Evolutionary conservation across 2,329 filamentous ascomycete species (phyloP), one percentile per base, ranked within the genome.

Genomic region (Fusarium sp.): DNA sequence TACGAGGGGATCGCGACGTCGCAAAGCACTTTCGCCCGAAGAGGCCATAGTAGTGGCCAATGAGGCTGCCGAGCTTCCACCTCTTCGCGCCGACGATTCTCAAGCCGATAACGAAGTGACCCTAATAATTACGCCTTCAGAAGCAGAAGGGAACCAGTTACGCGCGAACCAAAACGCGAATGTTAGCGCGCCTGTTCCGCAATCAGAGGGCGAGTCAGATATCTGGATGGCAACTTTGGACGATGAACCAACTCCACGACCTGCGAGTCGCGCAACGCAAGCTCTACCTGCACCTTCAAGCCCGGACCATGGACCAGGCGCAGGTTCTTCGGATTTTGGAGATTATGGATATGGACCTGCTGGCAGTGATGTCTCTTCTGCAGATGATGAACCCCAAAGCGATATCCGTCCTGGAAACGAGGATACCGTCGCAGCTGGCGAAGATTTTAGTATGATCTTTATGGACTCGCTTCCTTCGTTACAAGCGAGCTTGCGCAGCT

Each of bases 401-500:
- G 69, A 68, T 39, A 57, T 28, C 57, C 70, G 51, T 49, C 74
- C 67, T n/a, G 57, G 51, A 40, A 65, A 55, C 44, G 79, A 80
- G 33, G 79, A 86, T 50, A 85, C 81, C 1, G 80, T 85, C 46
- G 80, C 81, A 6, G 81, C 85, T n/a, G 82, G 79, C 17, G 86
- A 88, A 62, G 84, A 85, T 39, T 88, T 88, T 65, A 88, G 86
- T 73, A 88, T 88, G 85, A 88, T 88, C 57, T 85, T 85, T 33
- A 82, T 87, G 62, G 82, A 86, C 45, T 86, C 85, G 3, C 78
- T 89, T 19, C 84, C 84, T 4, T 86, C 85, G 0, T 78, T 88
- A 56, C 83, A 83, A 36, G 80, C 78, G 3, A 80, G 80, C 36
- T 77, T 82, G 57, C 75, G 76, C 42, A 77, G 74, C 59, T 77